Percentiles rank a stretch among this genome's conserved stretches.
Conservation (phyloP, 306 rosid species). For the Lupinus albus region DNA sequence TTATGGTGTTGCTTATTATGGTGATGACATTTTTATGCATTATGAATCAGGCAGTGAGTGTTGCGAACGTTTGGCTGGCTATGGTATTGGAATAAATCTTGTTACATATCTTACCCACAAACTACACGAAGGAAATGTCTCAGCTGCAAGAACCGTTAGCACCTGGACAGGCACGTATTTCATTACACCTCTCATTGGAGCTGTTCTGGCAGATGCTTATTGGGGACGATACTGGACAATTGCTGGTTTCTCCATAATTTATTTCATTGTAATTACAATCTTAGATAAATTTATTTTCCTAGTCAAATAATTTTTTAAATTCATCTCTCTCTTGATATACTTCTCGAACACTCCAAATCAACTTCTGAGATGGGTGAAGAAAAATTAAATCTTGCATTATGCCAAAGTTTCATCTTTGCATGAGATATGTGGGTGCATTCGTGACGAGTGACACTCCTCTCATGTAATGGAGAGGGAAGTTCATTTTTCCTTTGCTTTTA, state of each 20-base stretch:
- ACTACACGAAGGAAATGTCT: constrained; percentile 81
- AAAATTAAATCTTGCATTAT: constrained; percentile 5
- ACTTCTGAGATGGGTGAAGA: constrained; percentile 21
- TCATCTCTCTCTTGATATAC: constrained; percentile 20
- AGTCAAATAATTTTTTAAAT: constrained; percentile 22
- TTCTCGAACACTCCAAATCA: neutral
- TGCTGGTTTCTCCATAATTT: constrained; percentile 72
- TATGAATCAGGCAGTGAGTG: constrained; percentile 74
- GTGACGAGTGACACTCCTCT: constrained; percentile 15
- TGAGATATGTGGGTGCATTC: neutral
- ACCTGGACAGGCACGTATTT: constrained; percentile 98
- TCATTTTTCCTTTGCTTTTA: too few species aligned
- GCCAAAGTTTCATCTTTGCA: constrained; percentile 10
- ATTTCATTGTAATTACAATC: constrained; percentile 69
- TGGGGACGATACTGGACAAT: constrained; percentile 99
- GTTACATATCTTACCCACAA: constrained; percentile 86
- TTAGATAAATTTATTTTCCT: constrained; percentile 6
- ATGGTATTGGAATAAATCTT: constrained; percentile 85
- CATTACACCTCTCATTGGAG: constrained; percentile 96
- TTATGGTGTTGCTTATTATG: too few species aligned
- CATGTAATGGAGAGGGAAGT: too few species aligned
- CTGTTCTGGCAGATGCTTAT: constrained; percentile 89
- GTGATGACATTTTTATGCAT: constrained; percentile 1
- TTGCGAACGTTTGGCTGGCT: constrained; percentile 92
- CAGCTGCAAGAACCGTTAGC: constrained; percentile 92